phyloP scores from a whole-genome alignment of 768 basidiomycete genomes.

The Russula vinacea region DNA sequence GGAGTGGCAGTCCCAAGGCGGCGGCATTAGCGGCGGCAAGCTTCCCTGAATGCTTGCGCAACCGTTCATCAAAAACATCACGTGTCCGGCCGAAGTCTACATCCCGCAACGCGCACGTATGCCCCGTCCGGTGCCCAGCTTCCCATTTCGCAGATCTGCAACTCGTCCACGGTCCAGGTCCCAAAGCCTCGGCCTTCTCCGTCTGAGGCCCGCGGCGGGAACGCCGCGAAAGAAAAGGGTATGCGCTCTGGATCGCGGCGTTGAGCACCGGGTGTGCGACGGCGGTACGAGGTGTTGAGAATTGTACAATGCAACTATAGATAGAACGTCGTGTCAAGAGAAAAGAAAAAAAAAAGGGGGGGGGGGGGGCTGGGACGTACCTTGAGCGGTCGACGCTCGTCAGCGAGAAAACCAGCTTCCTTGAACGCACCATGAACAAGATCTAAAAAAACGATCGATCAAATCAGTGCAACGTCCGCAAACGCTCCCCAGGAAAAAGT shows the following conservation, averaged over 20 bases:
- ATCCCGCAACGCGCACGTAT: constrained; percentile 45
- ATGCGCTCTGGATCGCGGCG: constrained; percentile 31
- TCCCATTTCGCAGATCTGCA: constrained; percentile 72
- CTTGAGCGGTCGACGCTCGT: constrained; percentile 39
- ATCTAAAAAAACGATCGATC: constrained; percentile 30
- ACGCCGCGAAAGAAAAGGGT: constrained; percentile 43
- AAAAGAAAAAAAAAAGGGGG: not conserved
- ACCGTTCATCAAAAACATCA: not conserved
- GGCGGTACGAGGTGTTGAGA: constrained; percentile 40
- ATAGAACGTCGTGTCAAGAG: not conserved
- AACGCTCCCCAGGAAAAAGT: not conserved
- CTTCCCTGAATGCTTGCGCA: no score
- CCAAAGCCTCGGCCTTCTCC: constrained; percentile 46
- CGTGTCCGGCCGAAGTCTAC: constrained; percentile 10
- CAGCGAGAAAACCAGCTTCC: constrained; percentile 36
- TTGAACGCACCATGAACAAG: constrained; percentile 36
- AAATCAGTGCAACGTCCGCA: not conserved
- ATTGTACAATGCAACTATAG: constrained; percentile 41
- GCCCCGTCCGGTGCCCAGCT: constrained; percentile 60
- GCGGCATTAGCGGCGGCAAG: no score
- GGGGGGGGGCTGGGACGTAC: constrained; percentile 24
- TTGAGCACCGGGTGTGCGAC: constrained; percentile 31
- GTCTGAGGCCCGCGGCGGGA: not conserved
- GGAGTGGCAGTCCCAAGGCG: no score
- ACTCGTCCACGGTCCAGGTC: constrained; percentile 48